Evolutionary conservation across 2,329 filamentous ascomycete species (phyloP).

Genomic region (Diaporthe longicolla): DNA sequence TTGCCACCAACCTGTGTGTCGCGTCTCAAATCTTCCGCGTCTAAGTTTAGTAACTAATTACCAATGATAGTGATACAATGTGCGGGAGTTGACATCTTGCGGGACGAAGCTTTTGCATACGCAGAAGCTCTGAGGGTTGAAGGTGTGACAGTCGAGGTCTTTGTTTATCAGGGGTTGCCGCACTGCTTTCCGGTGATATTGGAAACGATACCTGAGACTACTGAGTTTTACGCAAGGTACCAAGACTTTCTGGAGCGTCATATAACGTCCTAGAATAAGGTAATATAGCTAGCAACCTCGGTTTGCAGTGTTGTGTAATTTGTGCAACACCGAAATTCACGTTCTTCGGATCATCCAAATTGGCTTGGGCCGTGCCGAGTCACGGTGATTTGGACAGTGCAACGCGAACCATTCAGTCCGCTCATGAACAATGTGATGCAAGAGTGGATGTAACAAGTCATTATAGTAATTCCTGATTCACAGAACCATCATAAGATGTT

Average conservation of each 20-base stretch:
- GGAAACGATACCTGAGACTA: neutral
- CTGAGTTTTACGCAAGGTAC: neutral
- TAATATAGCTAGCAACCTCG: neutral
- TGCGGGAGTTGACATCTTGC: constrained; percentile 16
- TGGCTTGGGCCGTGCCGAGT: too few species aligned
- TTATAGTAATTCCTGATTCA: neutral
- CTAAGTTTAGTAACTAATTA: neutral
- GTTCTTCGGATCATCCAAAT: too few species aligned
- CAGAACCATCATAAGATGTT: neutral
- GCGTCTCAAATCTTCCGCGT: too few species aligned
- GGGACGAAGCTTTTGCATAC: constrained; percentile 15
- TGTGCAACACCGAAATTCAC: neutral
- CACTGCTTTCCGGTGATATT: constrained; percentile 17
- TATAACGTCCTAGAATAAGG: too few species aligned
- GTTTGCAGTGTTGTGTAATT: neutral
- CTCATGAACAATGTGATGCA: too few species aligned
- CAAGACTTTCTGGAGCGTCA: neutral
- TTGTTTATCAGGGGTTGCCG: constrained; percentile 3
- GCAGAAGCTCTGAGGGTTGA: neutral
- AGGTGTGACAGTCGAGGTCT: neutral
- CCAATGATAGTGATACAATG: constrained; percentile 1
- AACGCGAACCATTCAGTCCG: too few species aligned
- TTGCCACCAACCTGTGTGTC: constrained; percentile 1
- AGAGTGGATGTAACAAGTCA: neutral
- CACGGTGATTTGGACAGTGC: too few species aligned